phyloP scores from a whole-genome alignment of 2,329 filamentous ascomycete species.

The Fusarium protoensiforme region DNA sequence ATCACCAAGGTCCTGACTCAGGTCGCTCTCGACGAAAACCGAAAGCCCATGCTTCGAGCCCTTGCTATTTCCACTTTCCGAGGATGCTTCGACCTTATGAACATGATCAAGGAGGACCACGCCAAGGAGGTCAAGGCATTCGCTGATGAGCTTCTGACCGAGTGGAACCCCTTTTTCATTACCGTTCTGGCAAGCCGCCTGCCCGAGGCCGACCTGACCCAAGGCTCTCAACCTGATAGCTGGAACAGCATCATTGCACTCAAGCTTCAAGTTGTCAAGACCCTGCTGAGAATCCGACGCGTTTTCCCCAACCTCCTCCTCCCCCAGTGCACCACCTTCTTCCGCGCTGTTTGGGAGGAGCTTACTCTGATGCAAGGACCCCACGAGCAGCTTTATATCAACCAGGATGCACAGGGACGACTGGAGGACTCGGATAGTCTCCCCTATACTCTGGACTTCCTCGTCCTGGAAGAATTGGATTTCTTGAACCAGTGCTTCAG shows the following conservation, averaged over 20 bases:
- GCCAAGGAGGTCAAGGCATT: constrained; percentile 87
- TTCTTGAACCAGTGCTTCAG: constrained; percentile 92
- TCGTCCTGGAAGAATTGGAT: constrained; percentile 93
- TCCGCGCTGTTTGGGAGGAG: constrained; percentile 90
- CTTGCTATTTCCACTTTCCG: constrained; percentile 92
- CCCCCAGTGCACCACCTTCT: constrained; percentile 83
- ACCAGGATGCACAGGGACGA: constrained; percentile 85
- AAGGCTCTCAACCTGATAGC: constrained; percentile 66
- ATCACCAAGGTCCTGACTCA: constrained; percentile 87
- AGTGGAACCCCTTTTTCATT: constrained; percentile 93
- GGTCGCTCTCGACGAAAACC: constrained; percentile 79
- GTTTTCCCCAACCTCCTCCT: constrained; percentile 86
- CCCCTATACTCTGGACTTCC: constrained; percentile 94
- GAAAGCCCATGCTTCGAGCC: constrained; percentile 81
- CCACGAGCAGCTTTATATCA: constrained; percentile 87
- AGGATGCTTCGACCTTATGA: constrained; percentile 91
- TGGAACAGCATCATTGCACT: constrained; percentile 88
- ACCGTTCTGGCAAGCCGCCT: constrained; percentile 79
- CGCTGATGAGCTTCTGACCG: constrained; percentile 83
- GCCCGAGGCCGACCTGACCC: constrained; percentile 67
- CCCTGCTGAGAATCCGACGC: constrained; percentile 86
- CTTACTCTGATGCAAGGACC: constrained; percentile 76
- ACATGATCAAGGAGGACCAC: constrained; percentile 96
- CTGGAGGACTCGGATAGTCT: constrained; percentile 90
- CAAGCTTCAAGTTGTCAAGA: constrained; percentile 95